A percentile compares a stretch with the other conserved stretches of the same genome.
These are phyloP conservation scores for Aethionema arabicum DNA, from an alignment of 345 rosid species.

Conservation along the genomic window DNA sequence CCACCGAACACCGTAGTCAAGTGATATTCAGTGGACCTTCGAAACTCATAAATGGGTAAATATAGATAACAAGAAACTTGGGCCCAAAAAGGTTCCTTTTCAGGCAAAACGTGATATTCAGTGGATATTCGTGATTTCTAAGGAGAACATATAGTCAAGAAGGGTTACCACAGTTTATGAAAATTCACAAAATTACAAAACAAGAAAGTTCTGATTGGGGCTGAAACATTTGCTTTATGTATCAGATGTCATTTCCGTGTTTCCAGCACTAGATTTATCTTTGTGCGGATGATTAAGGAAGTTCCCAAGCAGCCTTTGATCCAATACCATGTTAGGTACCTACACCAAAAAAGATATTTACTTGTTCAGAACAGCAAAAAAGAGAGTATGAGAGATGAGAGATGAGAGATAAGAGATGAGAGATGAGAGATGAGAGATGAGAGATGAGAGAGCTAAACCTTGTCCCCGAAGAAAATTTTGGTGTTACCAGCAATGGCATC, in stretches of 20 bases:
- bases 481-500: constrained; percentile 85
- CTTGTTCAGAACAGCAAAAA: constrained; percentile 21
- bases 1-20: too few relatives aligned
- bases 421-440: not conserved
- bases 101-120: constrained; percentile 18
- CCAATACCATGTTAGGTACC: constrained; percentile 83
- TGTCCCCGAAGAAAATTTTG: constrained; percentile 86
- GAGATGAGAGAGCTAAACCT: constrained; percentile 43
- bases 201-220: not conserved
- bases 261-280: constrained; percentile 30
- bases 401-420: not conserved
- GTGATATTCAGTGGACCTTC: not conserved
- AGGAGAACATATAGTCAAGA: too few relatives aligned
- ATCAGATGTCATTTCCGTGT: constrained; percentile 29
- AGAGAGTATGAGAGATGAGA: not conserved
- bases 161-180: too few relatives aligned
- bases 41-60: constrained; percentile 6
- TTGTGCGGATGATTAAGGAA: constrained; percentile 41
- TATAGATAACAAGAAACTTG: not conserved
- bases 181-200: too few relatives aligned
- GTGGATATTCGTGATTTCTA: not conserved
- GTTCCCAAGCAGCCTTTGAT: constrained; percentile 86
- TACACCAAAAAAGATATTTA: constrained; percentile 28
- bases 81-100: not conserved
- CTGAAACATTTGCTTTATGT: constrained; percentile 19